Percentiles rank a stretch among this genome's conserved stretches.
phyloP scores from a whole-genome alignment of 495 filamentous ascomycete species.

The Glonium stellatum region DNA sequence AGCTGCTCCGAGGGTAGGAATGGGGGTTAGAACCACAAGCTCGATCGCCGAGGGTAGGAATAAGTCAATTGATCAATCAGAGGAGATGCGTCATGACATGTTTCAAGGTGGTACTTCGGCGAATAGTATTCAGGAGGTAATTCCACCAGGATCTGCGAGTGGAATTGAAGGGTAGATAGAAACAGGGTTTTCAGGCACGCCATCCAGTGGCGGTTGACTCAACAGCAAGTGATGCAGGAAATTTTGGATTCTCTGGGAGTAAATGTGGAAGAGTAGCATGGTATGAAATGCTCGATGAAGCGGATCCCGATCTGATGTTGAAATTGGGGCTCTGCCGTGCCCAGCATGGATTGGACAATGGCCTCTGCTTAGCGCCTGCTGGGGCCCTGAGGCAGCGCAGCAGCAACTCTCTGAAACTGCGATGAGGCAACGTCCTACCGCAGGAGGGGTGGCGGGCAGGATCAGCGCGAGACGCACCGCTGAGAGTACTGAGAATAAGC shows the following conservation, averaged over 20 bases:
- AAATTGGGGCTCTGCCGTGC: too few species aligned
- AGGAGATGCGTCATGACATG: background rate
- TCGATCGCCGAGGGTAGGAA: background rate
- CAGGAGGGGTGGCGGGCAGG: background rate
- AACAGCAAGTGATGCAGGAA: too few species aligned
- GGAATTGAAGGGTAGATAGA: background rate
- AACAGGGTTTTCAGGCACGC: background rate
- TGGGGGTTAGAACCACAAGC: background rate
- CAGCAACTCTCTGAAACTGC: background rate
- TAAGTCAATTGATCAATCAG: background rate
- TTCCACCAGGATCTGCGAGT: background rate
- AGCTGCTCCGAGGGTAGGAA: background rate
- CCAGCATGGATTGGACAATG: background rate
- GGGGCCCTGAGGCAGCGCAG: background rate
- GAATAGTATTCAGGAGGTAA: background rate
- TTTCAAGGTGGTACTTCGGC: background rate
- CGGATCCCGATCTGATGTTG: too few species aligned
- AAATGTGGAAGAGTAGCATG: too few species aligned
- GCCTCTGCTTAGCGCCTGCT: background rate
- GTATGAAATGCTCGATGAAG: too few species aligned
- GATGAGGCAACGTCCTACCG: background rate
- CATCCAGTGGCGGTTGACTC: too few species aligned
- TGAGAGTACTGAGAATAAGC: too few species aligned
- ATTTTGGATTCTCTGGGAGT: too few species aligned
- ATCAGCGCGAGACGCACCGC: too few species aligned